Conservation (phyloP, 495 filamentous ascomycete species). For the Neurospora cerealis region DNA sequence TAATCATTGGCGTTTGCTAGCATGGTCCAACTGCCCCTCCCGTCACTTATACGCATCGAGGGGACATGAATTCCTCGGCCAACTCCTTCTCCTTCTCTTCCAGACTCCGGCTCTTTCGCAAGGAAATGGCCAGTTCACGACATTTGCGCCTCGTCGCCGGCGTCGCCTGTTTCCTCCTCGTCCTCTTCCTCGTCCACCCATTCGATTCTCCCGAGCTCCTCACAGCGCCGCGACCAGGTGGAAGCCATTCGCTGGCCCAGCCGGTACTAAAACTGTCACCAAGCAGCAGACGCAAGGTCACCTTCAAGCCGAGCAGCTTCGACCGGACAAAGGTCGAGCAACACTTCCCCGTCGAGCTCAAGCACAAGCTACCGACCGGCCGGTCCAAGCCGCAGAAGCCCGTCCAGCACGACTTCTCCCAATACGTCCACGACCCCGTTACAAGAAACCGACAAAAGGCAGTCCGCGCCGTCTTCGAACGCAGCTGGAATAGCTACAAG, state of each 20-base stretch:
- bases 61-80: background rate
- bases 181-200: conserved; percentile 6
- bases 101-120: background rate
- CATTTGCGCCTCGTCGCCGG: conserved; percentile 8
- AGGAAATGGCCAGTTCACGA: background rate
- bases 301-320: conserved; percentile 20
- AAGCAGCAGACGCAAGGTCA: background rate
- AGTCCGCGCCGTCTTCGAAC: conserved; percentile 58
- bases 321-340: conserved; percentile 52
- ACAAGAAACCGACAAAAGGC: conserved; percentile 34
- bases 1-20: background rate
- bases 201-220: background rate
- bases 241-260: background rate
- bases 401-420: conserved; percentile 53
- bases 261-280: background rate
- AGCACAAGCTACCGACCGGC: conserved; percentile 55
- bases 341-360: conserved; percentile 47
- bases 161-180: conserved; percentile 7
- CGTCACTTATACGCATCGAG: background rate
- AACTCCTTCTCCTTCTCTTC: background rate
- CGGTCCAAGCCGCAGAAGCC: conserved; percentile 47
- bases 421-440: conserved; percentile 46
- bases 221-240: background rate
- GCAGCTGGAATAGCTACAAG: conserved; percentile 70
- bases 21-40: background rate